Percentiles rank a stretch among this genome's conserved stretches.
phyloP scores from a whole-genome alignment of 108 stramenopile species.

The Asterionellopsis glacialis region DNA sequence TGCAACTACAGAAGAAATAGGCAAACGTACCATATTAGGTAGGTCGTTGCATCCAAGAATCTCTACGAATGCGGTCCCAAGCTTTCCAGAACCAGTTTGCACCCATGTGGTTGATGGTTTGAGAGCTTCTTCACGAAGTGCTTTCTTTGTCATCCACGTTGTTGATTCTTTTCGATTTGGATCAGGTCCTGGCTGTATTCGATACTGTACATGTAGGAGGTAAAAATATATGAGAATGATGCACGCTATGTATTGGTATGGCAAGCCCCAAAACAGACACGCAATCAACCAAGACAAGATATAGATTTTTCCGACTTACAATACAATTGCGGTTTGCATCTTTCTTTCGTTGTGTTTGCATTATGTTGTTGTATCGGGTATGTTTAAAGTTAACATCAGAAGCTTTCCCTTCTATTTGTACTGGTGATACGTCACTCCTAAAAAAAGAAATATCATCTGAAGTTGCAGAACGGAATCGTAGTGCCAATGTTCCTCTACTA shows the following conservation, averaged over 20 bases:
- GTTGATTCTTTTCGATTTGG: conserved; percentile 34
- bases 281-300: not conserved
- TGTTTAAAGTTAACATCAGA: conserved; percentile 29
- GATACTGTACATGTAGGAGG: conserved; percentile 12
- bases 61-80: conserved; percentile 30
- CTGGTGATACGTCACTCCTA: not conserved
- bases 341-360: conserved; percentile 32
- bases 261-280: conserved; percentile 1
- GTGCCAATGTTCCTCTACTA: conserved; percentile 28
- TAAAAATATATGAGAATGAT: not conserved
- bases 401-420: conserved; percentile 16
- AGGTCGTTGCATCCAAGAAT: conserved; percentile 37
- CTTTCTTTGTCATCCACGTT: conserved; percentile 30
- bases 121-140: conserved; percentile 20
- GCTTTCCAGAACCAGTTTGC: conserved; percentile 13
- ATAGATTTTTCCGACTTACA: not conserved
- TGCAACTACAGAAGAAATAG: not conserved
- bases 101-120: conserved; percentile 29
- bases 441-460: conserved; percentile 39
- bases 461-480: conserved; percentile 53
- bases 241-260: too few species aligned
- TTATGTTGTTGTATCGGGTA: conserved; percentile 24
- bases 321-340: conserved; percentile 8
- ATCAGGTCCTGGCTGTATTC: conserved; percentile 57
- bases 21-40: conserved; percentile 28